A percentile compares a stretch with the other conserved stretches of the same genome.
Evolutionary conservation across 169 alveolate species (phyloP).

Genomic region (Babesia gibsoni): DNA sequence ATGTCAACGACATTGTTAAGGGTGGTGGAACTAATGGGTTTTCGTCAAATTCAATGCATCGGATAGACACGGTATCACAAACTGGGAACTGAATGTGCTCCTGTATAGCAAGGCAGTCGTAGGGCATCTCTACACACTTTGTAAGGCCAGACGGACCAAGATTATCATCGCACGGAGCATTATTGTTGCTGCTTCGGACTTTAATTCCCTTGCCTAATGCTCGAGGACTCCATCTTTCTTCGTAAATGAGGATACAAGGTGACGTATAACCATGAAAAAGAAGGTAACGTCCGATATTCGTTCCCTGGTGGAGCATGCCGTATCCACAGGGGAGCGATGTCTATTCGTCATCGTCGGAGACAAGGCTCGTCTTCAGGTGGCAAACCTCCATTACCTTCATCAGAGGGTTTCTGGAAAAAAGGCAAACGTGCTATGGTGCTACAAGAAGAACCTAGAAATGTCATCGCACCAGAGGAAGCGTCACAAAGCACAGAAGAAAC

Average conservation of each 20-base stretch:
- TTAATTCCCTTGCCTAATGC: too few relatives aligned
- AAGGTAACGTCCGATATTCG: slow-evolving; percentile 93
- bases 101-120: too few relatives aligned
- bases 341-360: slow-evolving; percentile 96
- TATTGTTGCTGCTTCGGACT: too few relatives aligned
- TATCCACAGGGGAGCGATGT: slow-evolving; percentile 86
- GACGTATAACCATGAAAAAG: slow-evolving; percentile 82
- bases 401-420: slow-evolving; percentile 70
- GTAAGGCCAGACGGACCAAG: too few relatives aligned
- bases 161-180: too few relatives aligned
- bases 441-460: slow-evolving; percentile 96
- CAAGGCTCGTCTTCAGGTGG: slow-evolving; percentile 93
- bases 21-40: too few relatives aligned
- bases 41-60: too few relatives aligned
- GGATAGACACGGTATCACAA: too few relatives aligned
- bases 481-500: slow-evolving; percentile 89
- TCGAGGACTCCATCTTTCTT: too few relatives aligned
- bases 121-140: too few relatives aligned
- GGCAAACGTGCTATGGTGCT: slow-evolving; percentile 97
- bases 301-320: slow-evolving; percentile 90
- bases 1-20: too few relatives aligned
- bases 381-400: slow-evolving; percentile 83
- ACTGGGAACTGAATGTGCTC: too few relatives aligned
- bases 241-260: background rate
- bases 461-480: slow-evolving; percentile 94